Base-by-base conservation (phyloP, 345 rosid species). In the Rhizophora apiculata region DNA sequence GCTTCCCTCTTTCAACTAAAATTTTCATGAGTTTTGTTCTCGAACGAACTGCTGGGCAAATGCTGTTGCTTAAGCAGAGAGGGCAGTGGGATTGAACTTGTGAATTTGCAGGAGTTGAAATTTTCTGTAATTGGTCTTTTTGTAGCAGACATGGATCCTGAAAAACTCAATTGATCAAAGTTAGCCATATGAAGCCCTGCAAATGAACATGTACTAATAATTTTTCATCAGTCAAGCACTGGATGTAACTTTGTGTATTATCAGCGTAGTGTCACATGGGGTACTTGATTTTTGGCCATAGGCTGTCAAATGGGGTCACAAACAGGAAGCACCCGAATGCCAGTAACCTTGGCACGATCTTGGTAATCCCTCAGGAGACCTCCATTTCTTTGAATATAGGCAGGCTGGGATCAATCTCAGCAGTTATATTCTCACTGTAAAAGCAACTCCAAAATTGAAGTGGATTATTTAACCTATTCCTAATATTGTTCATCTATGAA, bases 21-120 rank as follows among this genome's bases (percentile, higher is more conserved):
- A 75, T 62, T 62, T 79, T 94, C 98, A 94, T 94, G 60, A 91
- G 80, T 72, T 88, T 91, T 64, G 97, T 94, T 74, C 95, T 86
- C n/a, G 98, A 88, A 62, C 78, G 87, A 64, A 94, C 97, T 26
- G 76, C 86, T 29, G 83, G 82, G 68, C 96, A 94, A 68, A 86
- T 68, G 55, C 77, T 84, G 57, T 84, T 85, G 46, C 87, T 81
- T 68, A 71, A 77, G 79, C 98, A 94, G 70, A 72, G 77, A 56
- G 83, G 63, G 82, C 98, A 94, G 70, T 65, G 6, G 2, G 85
- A 74, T 51, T 80, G 81, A 43, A 43, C 68, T 71, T 32, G 73
- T 31, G 68, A 72, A 27, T 70, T 73, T 43, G 59, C 63, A 10
- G 76, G 26, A 46, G 67, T 57, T 18, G 87, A 73, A 74, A 76